Evolutionary conservation across 108 stramenopile species (phyloP).

Genomic region (Bacterosira constricta): DNA sequence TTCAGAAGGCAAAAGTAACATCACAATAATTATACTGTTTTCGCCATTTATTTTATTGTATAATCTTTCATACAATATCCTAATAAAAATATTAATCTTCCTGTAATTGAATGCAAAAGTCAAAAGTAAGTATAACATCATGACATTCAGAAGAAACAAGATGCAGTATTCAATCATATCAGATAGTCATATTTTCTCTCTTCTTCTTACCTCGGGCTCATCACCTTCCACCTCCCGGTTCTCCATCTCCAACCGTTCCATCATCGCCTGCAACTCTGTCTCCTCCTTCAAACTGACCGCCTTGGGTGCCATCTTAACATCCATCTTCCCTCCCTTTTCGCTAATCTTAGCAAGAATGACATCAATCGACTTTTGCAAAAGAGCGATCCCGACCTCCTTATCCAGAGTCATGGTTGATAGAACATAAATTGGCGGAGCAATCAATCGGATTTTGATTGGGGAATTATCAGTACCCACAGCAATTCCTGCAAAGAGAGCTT

Average conservation of each 20-base stretch:
- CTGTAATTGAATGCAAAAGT: no score
- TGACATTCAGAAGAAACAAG: neutral
- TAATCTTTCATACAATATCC: no score
- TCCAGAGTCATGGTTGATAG: conserved; percentile 96
- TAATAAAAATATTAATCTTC: no score
- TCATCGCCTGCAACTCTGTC: conserved; percentile 96
- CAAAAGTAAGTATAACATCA: no score
- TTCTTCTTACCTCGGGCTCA: conserved; percentile 82
- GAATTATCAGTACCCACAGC: conserved; percentile 70
- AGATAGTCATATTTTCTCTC: no score
- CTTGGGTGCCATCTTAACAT: conserved; percentile 99
- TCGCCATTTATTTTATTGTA: no score
- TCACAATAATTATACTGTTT: no score
- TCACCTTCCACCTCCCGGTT: conserved; percentile 98
- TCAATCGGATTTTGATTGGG: conserved; percentile 95
- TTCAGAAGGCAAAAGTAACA: no score
- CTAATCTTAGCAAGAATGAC: conserved; percentile 83
- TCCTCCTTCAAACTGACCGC: conserved; percentile 98
- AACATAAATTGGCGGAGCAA: conserved; percentile 98
- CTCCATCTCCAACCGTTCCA: conserved; percentile 95
- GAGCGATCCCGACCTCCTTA: conserved; percentile 93
- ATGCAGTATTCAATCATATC: neutral
- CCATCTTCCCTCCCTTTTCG: conserved; percentile 94
- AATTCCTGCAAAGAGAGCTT: conserved; percentile 95
- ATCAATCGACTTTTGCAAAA: conserved; percentile 90